phyloP scores from a whole-genome alignment of 139 green algal genomes.

The Ettlia oleoabundans region DNA sequence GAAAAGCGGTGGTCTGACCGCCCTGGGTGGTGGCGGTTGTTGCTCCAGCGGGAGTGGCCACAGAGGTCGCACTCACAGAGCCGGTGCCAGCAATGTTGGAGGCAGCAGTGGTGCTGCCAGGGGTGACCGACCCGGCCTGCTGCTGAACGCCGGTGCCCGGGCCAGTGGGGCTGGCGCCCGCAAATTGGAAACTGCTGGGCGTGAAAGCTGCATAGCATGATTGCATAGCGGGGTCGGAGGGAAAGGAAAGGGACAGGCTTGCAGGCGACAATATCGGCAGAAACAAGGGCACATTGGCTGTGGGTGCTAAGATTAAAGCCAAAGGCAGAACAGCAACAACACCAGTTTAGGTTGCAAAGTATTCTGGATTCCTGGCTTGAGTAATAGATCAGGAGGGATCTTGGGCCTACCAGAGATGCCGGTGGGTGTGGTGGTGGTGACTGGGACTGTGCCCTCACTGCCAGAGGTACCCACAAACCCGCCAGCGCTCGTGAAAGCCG shows the following conservation, averaged over 20 bases:
- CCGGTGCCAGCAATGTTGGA: slow-evolving; percentile 6
- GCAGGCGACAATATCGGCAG: no score
- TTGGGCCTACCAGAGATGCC: background rate
- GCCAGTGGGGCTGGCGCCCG: background rate
- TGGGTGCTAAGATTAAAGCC: no score
- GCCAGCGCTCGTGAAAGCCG: background rate
- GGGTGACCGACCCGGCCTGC: slow-evolving; percentile 3
- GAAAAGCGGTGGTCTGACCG: slow-evolving; percentile 28
- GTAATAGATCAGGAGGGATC: no score
- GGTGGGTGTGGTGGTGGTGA: background rate
- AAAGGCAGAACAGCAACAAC: no score
- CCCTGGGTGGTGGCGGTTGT: slow-evolving; percentile 32
- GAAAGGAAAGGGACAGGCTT: background rate
- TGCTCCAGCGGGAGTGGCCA: slow-evolving; percentile 12
- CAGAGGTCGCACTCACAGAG: slow-evolving; percentile 15
- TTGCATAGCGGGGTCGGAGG: background rate
- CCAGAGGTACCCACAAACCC: background rate
- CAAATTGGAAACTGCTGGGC: slow-evolving; percentile 8
- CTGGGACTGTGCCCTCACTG: background rate
- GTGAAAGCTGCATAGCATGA: background rate
- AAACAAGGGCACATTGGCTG: no score
- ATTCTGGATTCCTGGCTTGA: background rate
- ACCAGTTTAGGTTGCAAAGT: background rate
- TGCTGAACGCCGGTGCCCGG: slow-evolving; percentile 20
- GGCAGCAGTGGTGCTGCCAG: background rate